Base-by-base conservation (phyloP, 192 early-diverging fungal species). In the Backusella mclennaniae region DNA sequence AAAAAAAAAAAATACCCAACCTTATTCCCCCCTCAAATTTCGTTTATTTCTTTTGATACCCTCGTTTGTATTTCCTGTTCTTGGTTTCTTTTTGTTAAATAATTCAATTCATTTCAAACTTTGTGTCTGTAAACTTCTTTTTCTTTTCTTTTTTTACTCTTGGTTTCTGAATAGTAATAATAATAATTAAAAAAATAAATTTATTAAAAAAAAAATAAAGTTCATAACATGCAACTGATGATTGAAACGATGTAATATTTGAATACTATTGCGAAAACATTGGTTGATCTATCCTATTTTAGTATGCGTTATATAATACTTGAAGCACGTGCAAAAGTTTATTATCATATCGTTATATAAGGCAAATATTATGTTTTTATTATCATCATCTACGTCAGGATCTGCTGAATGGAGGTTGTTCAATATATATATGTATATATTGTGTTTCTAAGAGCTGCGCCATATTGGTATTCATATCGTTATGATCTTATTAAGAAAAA, bases 1-100 rank as follows among this genome's bases (percentile, higher is more conserved):
- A 3, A 33, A 68, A 36, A 69, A 69, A 35, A 69, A 69, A 36
- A 69, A 69, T 69, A 69, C 67, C 67, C 67, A n/a, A 38, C n/a
- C 2, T 35, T 38, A 38, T 21, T 21, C 67, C 35, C 67, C 67
- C 2, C 35, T 38, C 2, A 21, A 8, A 5, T 39, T n/a, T 69
- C 35, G 26, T 19, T 33, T 68, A 35, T 19, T 69, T 69, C 35
- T 69, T 69, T 69, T 38, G 35, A 39, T 69, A 39, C 38, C 68
- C 35, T 36, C 36, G 21, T 41, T 69, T 59, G 56, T 29, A 59
- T 59, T 59, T 59, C 56, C 56, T 59, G 56, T 59, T 59, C 23
- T 59, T 59, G 56, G 56, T 59, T 59, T 26, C 46, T 49, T 59
- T 59, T 59, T 59, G 56, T 26, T 59, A 59, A 59, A 59, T 59